These are phyloP conservation scores for Lomentospora prolificans DNA, from an alignment of 2,329 filamentous ascomycete genomes.

Conservation along the genomic window DNA sequence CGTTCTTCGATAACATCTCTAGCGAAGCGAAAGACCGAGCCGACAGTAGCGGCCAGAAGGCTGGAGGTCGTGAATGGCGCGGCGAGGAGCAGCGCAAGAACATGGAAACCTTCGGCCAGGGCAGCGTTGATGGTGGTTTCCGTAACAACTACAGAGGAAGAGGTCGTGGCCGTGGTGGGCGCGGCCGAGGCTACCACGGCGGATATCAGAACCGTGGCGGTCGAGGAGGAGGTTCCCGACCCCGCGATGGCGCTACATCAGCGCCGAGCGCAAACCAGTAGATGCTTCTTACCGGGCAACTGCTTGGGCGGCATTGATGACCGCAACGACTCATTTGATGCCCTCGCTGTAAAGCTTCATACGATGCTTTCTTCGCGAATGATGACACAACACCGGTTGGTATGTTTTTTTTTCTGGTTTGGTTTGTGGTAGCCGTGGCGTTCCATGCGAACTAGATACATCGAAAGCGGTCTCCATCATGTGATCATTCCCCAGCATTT, in stretches of 20 bases:
- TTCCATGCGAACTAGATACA: not conserved
- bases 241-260: not conserved
- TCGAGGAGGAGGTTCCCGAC: not conserved
- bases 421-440: not conserved
- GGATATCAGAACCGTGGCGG: not conserved
- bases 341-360: not conserved
- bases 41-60: slow-evolving; percentile 56
- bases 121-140: slow-evolving; percentile 77
- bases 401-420: not conserved
- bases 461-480: not conserved
- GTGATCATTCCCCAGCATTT: not conserved
- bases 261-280: not conserved
- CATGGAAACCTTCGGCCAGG: slow-evolving; percentile 95
- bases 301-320: not conserved
- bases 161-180: slow-evolving; percentile 59
- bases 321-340: not conserved
- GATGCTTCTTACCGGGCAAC: not conserved
- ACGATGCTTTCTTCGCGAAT: not conserved
- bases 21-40: slow-evolving; percentile 85
- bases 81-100: slow-evolving; percentile 91
- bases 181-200: slow-evolving; percentile 34
- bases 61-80: slow-evolving; percentile 80
- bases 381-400: not conserved
- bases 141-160: slow-evolving; percentile 70
- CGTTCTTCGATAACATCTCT: slow-evolving; percentile 98